Percentiles rank a stretch among this genome's conserved stretches.
Evolutionary conservation across 2,329 filamentous ascomycete species (phyloP).

Genomic region (Alternaria panax): DNA sequence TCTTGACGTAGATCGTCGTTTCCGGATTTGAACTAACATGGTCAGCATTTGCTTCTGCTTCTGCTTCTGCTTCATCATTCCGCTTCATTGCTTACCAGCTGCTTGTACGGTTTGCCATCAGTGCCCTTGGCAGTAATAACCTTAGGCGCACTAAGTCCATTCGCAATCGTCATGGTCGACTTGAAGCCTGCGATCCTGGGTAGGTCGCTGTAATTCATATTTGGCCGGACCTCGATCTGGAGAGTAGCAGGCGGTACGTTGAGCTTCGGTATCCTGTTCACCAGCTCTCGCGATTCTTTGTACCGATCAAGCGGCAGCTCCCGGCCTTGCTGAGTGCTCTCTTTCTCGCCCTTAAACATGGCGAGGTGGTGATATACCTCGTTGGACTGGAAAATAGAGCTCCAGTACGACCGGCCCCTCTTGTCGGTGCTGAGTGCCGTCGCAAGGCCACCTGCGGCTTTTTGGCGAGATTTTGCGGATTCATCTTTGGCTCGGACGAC

Average conservation of each 20-base stretch:
- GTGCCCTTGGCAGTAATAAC: constrained; percentile 83
- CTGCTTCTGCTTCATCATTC: background rate
- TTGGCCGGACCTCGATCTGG: constrained; percentile 76
- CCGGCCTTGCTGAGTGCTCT: constrained; percentile 69
- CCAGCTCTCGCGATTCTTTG: constrained; percentile 67
- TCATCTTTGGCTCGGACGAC: constrained; percentile 72
- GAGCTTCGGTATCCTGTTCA: constrained; percentile 68
- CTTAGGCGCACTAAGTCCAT: constrained; percentile 91
- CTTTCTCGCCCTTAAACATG: constrained; percentile 67
- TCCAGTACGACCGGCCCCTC: constrained; percentile 67
- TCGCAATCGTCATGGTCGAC: constrained; percentile 81
- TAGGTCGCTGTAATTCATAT: constrained; percentile 77
- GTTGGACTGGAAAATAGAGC: constrained; percentile 76
- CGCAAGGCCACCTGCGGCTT: constrained; percentile 74
- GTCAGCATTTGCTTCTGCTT: constrained; percentile 17
- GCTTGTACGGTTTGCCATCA: constrained; percentile 82
- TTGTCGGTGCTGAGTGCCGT: constrained; percentile 64
- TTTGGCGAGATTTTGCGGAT: constrained; percentile 74
- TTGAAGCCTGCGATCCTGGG: constrained; percentile 78
- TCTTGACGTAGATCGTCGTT: constrained; percentile 97
- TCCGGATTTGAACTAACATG: constrained; percentile 78
- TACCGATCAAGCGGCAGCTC: constrained; percentile 71
- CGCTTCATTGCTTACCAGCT: constrained; percentile 66
- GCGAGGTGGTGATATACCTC: constrained; percentile 70
- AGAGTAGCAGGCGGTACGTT: constrained; percentile 88